Base-by-base conservation (phyloP, 257 asterid genomes). In the Ligustrum vulgare region DNA sequence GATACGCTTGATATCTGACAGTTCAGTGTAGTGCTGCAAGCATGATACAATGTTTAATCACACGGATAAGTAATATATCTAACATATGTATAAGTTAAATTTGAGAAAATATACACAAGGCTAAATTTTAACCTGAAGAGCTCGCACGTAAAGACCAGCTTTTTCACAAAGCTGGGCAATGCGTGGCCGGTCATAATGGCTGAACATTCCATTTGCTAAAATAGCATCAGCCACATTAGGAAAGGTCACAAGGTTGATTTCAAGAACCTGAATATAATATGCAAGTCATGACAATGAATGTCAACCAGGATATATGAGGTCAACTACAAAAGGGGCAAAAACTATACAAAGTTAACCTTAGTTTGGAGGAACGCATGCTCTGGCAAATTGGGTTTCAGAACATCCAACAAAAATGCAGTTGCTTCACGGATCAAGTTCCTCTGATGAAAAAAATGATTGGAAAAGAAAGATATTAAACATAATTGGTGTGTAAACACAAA, bases 101-200 rank as follows among this genome's bases (percentile, higher is more conserved):
- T 41, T 41, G 47, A 41, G 47, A 41, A 10, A 41, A 41, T 4
- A 41, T 41, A 41, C 15, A 41, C 15, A 41, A 41, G 47, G 15
- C 10, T 41, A 9, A 20, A 67, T 74, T 54, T 70, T 71, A 76
- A 95, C 99, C 98, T 95, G 98, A 80, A 95, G 96, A 32, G 47
- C 47, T 10, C 47, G 47, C 47, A 41, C 11, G 47, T 41, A 41
- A 11, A 41, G 47, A 41, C 47, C 47, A 41, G 47, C 47, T 41
- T 41, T 41, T 41, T 41, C 47, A 41, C 47, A 41, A 41, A 41
- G 47, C 71, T 94, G 99, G 51, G 93, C 99, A 82, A 95, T 81
- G n/a, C 98, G 97, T 66, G 99, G 99, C 74, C 98, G 91, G 76
- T 95, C 99, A 87, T 95, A 93, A 82, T 95, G 97, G 82, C 96